Evolutionary conservation across 2,329 filamentous ascomycete genomes (phyloP), one percentile per base, ranked within the genome.

Genomic region (Penicillium sp.): DNA sequence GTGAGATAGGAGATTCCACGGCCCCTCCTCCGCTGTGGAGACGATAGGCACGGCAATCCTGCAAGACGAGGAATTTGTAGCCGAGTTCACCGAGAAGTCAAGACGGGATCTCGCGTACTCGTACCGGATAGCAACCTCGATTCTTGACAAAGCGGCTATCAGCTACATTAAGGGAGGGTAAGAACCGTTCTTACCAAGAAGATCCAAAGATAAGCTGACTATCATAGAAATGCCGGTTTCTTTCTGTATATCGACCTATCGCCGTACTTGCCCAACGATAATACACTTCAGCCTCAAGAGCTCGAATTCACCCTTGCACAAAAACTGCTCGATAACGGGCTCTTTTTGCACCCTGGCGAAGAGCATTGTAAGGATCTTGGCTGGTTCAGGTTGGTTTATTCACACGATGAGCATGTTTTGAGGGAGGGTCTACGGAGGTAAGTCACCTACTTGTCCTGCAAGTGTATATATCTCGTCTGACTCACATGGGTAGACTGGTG

Each of bases 331-430:
- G 72, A 79, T 26, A 74, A 75, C 0, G 85, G 83, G 2, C 78
- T 87, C 2, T 84, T 83, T 60, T 60, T 87, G 29, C 83, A 84
- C 49, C 78, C 82, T 0, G 78, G 81, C 0, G 79, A 83, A 61
- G 80, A 81, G 64, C 72, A 76, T 52, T 76, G 78, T 0, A 78
- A 78, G 21, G 71, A 78, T 56, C 74, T 79, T 0, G 85, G 86
- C 0, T 85, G 81, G 79, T 87, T 86, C 64, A 73, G 86, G 2
- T 51, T 88, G 19, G 81, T 87, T 0, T 87, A 83, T 61, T 75
- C 76, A 2, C 67, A 79, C 26, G 70, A 77, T 9, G 73, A 74
- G 51, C 64, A 70, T 13, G 67, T 71, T 29, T 56, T 82, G 35
- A 67, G 72, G 21, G 75, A 78, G 64, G 78, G 80, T 6, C 57